phyloP scores from a whole-genome alignment of 192 early-diverging fungal genomes.

The Cetraspora pellucida region DNA sequence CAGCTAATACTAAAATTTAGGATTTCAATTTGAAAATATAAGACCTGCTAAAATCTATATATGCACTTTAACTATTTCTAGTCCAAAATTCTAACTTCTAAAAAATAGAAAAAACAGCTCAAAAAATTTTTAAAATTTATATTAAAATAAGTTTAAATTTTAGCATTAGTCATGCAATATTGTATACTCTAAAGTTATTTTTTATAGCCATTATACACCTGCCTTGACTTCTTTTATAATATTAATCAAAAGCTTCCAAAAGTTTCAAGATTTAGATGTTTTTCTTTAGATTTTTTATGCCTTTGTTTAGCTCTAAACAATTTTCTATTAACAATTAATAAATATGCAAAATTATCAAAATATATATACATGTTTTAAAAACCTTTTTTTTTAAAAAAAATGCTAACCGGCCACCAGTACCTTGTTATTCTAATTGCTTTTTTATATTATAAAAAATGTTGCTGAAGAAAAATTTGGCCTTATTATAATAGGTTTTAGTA shows the following conservation, averaged over 20 bases:
- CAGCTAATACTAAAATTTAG: too few relatives aligned
- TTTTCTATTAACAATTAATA: constrained; percentile 28
- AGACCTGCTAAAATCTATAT: too few relatives aligned
- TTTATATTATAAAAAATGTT: constrained; percentile 96
- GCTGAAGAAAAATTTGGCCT: constrained; percentile 89
- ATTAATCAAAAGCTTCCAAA: constrained; percentile 99
- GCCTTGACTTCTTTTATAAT: constrained; percentile 65
- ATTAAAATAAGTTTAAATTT: too few relatives aligned
- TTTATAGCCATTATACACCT: constrained; percentile 59
- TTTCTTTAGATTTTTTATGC: constrained; percentile 80
- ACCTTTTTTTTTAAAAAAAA: not conserved
- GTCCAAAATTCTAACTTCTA: too few relatives aligned
- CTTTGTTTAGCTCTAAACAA: constrained; percentile 67
- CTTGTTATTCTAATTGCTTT: constrained; percentile 68
- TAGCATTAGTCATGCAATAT: too few relatives aligned
- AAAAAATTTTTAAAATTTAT: too few relatives aligned
- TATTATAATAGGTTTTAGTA: constrained; percentile 70
- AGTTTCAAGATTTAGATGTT: too few relatives aligned
- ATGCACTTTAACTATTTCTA: too few relatives aligned
- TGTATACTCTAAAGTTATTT: constrained; percentile 33
- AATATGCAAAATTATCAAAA: not conserved
- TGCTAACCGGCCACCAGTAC: constrained; percentile 53
- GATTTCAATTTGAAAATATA: too few relatives aligned
- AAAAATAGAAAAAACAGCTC: too few relatives aligned
- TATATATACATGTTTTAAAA: too few relatives aligned